Evolutionary conservation across 495 filamentous ascomycete species (phyloP).

Genomic region (Xylaria telfairii): DNA sequence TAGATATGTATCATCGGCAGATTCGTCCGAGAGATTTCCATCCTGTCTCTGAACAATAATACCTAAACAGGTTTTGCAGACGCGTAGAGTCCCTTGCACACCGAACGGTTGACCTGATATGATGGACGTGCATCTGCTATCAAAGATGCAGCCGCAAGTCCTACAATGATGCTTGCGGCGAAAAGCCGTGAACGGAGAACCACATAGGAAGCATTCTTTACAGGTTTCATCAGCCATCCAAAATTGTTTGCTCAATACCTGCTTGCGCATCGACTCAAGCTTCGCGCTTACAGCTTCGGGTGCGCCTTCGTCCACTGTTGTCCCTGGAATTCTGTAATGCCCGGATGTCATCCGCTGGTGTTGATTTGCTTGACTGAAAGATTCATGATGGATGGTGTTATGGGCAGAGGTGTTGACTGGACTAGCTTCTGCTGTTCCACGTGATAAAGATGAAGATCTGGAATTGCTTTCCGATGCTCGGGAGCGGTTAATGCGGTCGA

Average conservation of each 20-base stretch:
- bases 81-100: slow-evolving; percentile 82
- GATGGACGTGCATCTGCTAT: slow-evolving; percentile 91
- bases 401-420: slow-evolving; percentile 61
- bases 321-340: slow-evolving; percentile 57
- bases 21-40: slow-evolving; percentile 76
- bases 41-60: slow-evolving; percentile 92
- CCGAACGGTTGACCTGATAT: slow-evolving; percentile 87
- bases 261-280: slow-evolving; percentile 75
- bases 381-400: slow-evolving; percentile 59
- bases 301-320: slow-evolving; percentile 60
- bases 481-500: slow-evolving; percentile 57
- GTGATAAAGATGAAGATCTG: slow-evolving; percentile 67
- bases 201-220: slow-evolving; percentile 95
- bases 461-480: slow-evolving; percentile 54
- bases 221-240: slow-evolving; percentile 99
- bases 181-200: slow-evolving; percentile 88
- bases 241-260: slow-evolving; percentile 88
- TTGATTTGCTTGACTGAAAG: slow-evolving; percentile 51
- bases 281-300: slow-evolving; percentile 65
- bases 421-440: slow-evolving; percentile 57
- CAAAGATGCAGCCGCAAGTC: slow-evolving; percentile 94
- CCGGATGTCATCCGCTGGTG: slow-evolving; percentile 52
- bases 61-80: slow-evolving; percentile 92
- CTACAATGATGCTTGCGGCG: slow-evolving; percentile 96
- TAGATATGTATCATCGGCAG: slow-evolving; percentile 70